Base-by-base conservation (phyloP, 805 yeast species). In the Peterozyma xylosa region DNA sequence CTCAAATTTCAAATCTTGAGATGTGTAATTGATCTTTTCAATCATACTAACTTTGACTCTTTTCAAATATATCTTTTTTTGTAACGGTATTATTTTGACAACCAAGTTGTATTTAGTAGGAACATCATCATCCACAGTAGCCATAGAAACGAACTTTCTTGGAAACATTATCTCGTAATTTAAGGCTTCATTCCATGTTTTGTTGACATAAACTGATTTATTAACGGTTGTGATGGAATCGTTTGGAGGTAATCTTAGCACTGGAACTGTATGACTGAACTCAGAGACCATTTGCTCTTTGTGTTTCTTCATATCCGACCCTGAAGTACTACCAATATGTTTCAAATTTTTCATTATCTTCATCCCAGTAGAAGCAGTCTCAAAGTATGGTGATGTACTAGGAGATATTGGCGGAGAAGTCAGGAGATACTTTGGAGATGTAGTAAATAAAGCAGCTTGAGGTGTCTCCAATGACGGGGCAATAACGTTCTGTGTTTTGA, bases 131-230 rank as follows among this genome's bases (percentile, higher is more conserved):
- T 40, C 42, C 2, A 41, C 3, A 11, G 79, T 70, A 2, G 85
- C 84, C 39, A 85, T 61, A 1, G 85, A 69, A 10, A 84, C 76
- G 57, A 71, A 85, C 53, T 85, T 86, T 46, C 72, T 72, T 0
- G 90, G 89, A 46, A 86, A 72, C 0, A 88, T 74, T 13, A 86
- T 71, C 50, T 83, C 83, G 59, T 86, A 86, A 45, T 79, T 78
- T 33, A 86, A 60, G 0, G 87, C 59, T 44, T 83, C 81, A 51
- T 79, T 78, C 93, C 93, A 86, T 1, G 79, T 71, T 48, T 86
- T 70, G 56, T 82, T 83, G 33, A 86, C 87, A 57, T 80, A 84
- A 14, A 86, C 74, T 0, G 95, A 88, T 55, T 83, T 86, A 55
- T 84, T 82, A 5, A 78, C 67, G 7, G 76, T 73, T 3, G 78